Percentiles rank a stretch among this genome's conserved stretches.
Conservation (phyloP, 345 rosid species). For the Dipteronia sinensis region DNA sequence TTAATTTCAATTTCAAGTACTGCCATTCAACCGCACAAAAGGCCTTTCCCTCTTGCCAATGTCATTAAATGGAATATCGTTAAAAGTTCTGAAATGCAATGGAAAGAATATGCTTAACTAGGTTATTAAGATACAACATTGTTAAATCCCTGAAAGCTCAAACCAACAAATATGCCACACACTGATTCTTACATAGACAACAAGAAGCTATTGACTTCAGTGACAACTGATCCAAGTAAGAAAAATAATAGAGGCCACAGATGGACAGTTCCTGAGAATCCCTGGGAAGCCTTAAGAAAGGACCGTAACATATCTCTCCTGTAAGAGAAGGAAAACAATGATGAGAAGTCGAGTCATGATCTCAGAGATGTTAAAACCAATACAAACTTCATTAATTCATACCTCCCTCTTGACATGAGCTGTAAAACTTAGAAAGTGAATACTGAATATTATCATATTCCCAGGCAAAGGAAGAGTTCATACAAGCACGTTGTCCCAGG, state of each 20-base stretch:
- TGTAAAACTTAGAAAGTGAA: slow-evolving; percentile 55
- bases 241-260: slow-evolving; percentile 67
- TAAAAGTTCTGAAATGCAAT: background rate
- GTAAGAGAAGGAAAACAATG: slow-evolving; percentile 22
- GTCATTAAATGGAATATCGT: background rate
- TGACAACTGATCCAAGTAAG: slow-evolving; percentile 45
- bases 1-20: background rate
- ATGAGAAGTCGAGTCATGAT: slow-evolving; percentile 3
- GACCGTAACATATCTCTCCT: slow-evolving; percentile 66
- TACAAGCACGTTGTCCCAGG: slow-evolving; percentile 58
- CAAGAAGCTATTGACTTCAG: slow-evolving; percentile 66
- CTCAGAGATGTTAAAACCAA: slow-evolving; percentile 14
- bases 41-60: background rate
- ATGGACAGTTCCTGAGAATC: slow-evolving; percentile 69
- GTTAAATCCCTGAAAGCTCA: background rate
- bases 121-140: background rate
- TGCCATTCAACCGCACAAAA: background rate
- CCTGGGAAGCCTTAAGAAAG: slow-evolving; percentile 66
- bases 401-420: slow-evolving; percentile 56
- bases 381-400: slow-evolving; percentile 15
- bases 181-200: slow-evolving; percentile 60
- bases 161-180: slow-evolving; percentile 12
- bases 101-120: background rate
- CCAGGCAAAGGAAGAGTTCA: slow-evolving; percentile 40
- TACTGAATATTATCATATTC: slow-evolving; percentile 58